Base-by-base conservation (phyloP, 441 rosid species). In the Cnidoscolus chayamansa region DNA sequence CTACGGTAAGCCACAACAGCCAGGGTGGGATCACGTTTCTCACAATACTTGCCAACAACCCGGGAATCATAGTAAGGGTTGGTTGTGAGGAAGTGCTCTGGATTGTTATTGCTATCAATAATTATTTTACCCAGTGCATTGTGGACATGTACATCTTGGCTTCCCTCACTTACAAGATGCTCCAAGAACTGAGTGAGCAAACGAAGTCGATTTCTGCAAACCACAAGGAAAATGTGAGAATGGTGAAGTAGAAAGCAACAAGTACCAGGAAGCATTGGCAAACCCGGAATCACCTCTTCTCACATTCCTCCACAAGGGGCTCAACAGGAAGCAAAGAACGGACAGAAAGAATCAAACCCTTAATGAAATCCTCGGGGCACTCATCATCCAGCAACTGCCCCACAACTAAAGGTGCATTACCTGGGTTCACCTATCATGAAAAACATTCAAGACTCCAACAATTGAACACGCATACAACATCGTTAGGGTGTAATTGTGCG, bases 161-260 rank as follows among this genome's bases (percentile, higher is more conserved):
- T 96, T 76, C 99, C 98, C 84, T 96, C 99, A 77, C 98, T 94
- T 65, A 96, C 99, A 77, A 96, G 91, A 89, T 96, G 99, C 94
- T 96, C 98, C 87, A 96, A 83, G 89, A 96, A 96, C 80, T 96
- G 99, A 77, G 99, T 89, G 70, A 96, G 98, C 82, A 96, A 86
- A 58, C 98, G 96, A 65, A 94, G 98, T 11, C 98, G 98, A 79
- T 96, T 96, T 87, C 99, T 96, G 88, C 51, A 74, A 72, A 83
- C 31, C 64, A 54, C 48, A 76, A 71, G 7, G 10, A 54, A 10
- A 49, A 40, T 7, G 63, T 67, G 64, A 80, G 78, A 66, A 58
- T 25, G 59, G 37, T 48, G 57, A 61, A 56, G 58, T 58, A 74
- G 31, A 51, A 25, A 45, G 15, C 12, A 76, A 30, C 60, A 78